These are phyloP conservation scores for Juglanconis oblonga DNA, from an alignment of 2,329 filamentous ascomycete genomes.

Conservation along the genomic window DNA sequence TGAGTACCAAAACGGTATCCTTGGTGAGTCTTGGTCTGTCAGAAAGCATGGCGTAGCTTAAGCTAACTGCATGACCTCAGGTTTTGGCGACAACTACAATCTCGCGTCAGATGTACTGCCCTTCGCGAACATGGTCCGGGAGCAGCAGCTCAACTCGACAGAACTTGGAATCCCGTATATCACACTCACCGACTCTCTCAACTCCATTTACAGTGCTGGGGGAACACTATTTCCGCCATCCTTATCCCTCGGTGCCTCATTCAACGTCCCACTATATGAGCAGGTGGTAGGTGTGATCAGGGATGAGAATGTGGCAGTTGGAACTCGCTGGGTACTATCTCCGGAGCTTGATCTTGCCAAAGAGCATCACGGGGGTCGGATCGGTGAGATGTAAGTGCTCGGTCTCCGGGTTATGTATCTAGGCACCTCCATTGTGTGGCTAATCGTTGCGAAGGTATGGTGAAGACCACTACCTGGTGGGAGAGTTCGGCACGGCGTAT, in stretches of 20 bases:
- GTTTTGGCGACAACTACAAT: conserved; percentile 28
- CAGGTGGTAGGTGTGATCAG: conserved; percentile 26
- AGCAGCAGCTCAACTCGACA: conserved; percentile 21
- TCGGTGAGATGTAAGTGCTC: conserved; percentile 23
- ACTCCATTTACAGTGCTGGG: conserved; percentile 28
- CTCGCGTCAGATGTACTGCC: conserved; percentile 27
- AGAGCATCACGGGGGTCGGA: conserved; percentile 29
- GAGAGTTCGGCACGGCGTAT: conserved; percentile 30
- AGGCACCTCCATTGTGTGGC: too few relatives aligned
- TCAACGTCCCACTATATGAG: conserved; percentile 29
- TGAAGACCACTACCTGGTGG: conserved; percentile 30
- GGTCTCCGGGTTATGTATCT: too few relatives aligned
- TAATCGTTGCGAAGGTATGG: conserved; percentile 25
- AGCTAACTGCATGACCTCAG: conserved; percentile 10
- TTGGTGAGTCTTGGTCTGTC: conserved; percentile 6
- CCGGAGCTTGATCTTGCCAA: conserved; percentile 31
- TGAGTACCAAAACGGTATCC: conserved; percentile 17
- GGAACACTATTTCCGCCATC: conserved; percentile 31
- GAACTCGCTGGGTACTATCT: conserved; percentile 31
- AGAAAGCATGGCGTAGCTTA: background rate
- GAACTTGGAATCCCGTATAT: conserved; percentile 25
- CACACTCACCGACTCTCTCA: conserved; percentile 27
- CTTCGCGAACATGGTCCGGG: conserved; percentile 23
- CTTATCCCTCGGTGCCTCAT: conserved; percentile 28
- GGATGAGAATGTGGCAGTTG: conserved; percentile 30